phyloP scores from a whole-genome alignment of 768 basidiomycete species.

The Cystoderma amianthinum region DNA sequence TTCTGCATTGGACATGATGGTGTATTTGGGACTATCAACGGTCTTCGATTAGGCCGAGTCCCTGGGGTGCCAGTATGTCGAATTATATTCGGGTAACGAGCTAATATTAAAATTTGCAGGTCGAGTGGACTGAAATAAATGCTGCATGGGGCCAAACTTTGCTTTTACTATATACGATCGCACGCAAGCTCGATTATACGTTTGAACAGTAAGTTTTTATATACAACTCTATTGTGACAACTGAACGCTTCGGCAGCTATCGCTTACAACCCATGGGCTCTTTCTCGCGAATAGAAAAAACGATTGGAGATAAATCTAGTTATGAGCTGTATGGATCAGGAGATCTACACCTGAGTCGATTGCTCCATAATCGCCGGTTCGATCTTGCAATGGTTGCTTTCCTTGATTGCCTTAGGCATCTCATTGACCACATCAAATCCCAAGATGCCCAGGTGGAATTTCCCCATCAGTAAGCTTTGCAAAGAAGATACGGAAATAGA shows the following conservation, averaged over 20 bases:
- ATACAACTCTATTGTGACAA: not conserved
- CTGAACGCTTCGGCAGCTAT: slow-evolving; percentile 46
- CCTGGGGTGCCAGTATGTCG: slow-evolving; percentile 68
- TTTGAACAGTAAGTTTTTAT: slow-evolving; percentile 65
- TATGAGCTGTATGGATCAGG: slow-evolving; percentile 96
- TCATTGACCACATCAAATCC: slow-evolving; percentile 79
- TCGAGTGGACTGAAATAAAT: slow-evolving; percentile 98
- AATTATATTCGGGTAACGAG: slow-evolving; percentile 1
- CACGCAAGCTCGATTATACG: slow-evolving; percentile 82
- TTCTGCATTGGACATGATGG: slow-evolving; percentile 95
- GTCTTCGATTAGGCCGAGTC: slow-evolving; percentile 84
- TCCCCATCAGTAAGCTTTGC: slow-evolving; percentile 72
- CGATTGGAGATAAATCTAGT: slow-evolving; percentile 69
- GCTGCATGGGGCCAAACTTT: slow-evolving; percentile 97
- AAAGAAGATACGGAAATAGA: slow-evolving; percentile 2
- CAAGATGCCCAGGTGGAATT: slow-evolving; percentile 72
- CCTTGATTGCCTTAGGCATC: slow-evolving; percentile 88
- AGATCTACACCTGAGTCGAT: slow-evolving; percentile 79
- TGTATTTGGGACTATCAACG: slow-evolving; percentile 97
- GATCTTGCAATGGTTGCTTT: slow-evolving; percentile 96
- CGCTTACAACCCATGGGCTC: slow-evolving; percentile 91
- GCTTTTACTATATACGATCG: slow-evolving; percentile 86
- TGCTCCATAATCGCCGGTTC: slow-evolving; percentile 93
- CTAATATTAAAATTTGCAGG: slow-evolving; percentile 33
- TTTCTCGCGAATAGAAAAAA: slow-evolving; percentile 87